These are phyloP conservation scores for Trypanosoma brucei DNA, from an alignment of 208 protist genomes.

Conservation along the genomic window DNA sequence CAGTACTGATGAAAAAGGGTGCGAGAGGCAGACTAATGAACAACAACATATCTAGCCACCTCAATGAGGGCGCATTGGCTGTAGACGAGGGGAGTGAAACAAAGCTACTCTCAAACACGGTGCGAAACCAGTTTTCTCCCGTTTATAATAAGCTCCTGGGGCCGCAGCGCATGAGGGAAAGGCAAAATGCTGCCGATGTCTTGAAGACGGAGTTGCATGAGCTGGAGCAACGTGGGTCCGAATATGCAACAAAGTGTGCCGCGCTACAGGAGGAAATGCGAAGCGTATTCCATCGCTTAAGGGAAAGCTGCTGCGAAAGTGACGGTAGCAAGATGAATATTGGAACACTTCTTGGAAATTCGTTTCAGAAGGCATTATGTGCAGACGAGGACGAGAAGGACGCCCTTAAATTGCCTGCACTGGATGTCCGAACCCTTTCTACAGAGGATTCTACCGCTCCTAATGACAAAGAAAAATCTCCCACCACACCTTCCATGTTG, in stretches of 20 bases:
- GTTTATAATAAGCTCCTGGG: constrained; percentile 61
- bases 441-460: too few species aligned
- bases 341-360: background rate
- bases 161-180: constrained; percentile 48
- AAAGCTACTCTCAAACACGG: constrained; percentile 57
- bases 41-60: constrained; percentile 65
- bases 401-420: too few species aligned
- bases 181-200: constrained; percentile 27
- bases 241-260: constrained; percentile 1
- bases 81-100: constrained; percentile 44
- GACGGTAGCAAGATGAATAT: background rate
- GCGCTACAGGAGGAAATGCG: background rate
- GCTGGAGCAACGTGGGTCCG: constrained; percentile 10
- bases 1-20: constrained; percentile 35
- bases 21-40: constrained; percentile 50
- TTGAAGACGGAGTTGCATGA: constrained; percentile 31
- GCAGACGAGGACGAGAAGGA: too few species aligned
- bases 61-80: constrained; percentile 57
- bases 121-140: constrained; percentile 87
- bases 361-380: background rate
- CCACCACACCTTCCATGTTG: too few species aligned
- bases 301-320: background rate
- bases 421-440: too few species aligned
- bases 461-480: too few species aligned
- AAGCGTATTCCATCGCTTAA: background rate